Base-by-base conservation (phyloP, 352 stramenopile genomes). In the Pythium catenulatum region DNA sequence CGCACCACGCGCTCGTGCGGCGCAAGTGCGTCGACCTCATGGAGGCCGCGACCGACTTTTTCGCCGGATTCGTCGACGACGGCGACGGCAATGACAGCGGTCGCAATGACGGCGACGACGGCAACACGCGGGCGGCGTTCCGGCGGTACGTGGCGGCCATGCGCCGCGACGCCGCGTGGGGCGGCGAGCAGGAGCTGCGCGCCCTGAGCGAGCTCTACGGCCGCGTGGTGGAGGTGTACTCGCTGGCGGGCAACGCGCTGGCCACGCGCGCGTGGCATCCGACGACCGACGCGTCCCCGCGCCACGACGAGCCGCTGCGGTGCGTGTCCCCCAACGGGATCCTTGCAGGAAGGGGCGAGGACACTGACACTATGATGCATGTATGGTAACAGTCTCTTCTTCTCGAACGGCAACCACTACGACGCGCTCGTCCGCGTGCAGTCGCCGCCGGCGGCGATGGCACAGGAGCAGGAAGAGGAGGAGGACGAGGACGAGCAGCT, bases 131-230 rank as follows among this genome's bases (percentile, higher is more conserved):
- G 93, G 79, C 90, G 43, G 94, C 91, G 3, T 99, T 99, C 73
- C 85, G 96, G 69, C 87, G 92, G 3, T 99, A 99, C 82, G 85
- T 99, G 66, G 73, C 82, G 21, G 87, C 98, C 61, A 99, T 99
- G 87, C 93, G 98, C 8, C 91, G 94, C 34, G 87, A 96, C 65
- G 98, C 97, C 46, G 97, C 99, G 11, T 99, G 99, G 94, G 98
- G 98, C 21, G 99, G 99, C 82, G 98, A 99, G 85, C 96, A 97
- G 4, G 98, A 99, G 93, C 97, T 99, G 50, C 98, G 99, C 50
- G 95, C 98, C 37, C 97, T 99, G 75, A 98, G 94, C 58, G 98
- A 99, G 90, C 88, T 99, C 6, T 99, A 99, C 84, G 94, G 99
- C 69, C 95, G 97, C 36, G 92, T 96, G 4, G 96, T 96, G 0